A percentile compares a stretch with the other conserved stretches of the same genome.
Evolutionary conservation across 2,329 filamentous ascomycete genomes (phyloP).

Genomic region (Cladosporium austrohemisphaericum): DNA sequence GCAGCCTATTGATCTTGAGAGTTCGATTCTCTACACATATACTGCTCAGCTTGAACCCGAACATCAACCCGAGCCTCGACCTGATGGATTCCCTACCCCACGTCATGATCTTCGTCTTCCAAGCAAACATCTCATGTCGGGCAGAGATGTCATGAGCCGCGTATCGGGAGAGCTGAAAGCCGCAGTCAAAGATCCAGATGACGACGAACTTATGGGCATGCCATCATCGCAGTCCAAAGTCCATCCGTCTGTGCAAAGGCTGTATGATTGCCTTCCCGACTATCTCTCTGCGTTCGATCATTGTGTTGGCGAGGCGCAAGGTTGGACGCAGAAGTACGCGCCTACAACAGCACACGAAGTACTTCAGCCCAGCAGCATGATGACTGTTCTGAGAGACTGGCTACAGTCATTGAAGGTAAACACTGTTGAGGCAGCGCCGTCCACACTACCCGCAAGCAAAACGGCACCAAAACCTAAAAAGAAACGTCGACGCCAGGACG

Average conservation of each 20-base stretch:
- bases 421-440: constrained; percentile 55
- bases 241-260: constrained; percentile 58
- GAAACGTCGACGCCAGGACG: constrained; percentile 56
- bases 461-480: constrained; percentile 46
- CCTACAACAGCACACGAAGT: constrained; percentile 67
- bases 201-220: constrained; percentile 17
- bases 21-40: constrained; percentile 25
- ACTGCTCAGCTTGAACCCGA: constrained; percentile 22
- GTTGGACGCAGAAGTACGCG: constrained; percentile 84
- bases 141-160: constrained; percentile 38
- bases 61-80: constrained; percentile 19
- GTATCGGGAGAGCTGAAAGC: constrained; percentile 28
- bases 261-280: constrained; percentile 59
- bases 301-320: constrained; percentile 65
- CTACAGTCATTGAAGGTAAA: constrained; percentile 70
- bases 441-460: constrained; percentile 36
- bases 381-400: constrained; percentile 73
- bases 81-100: constrained; percentile 35
- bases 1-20: constrained; percentile 23
- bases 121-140: constrained; percentile 30
- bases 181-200: constrained; percentile 2
- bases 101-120: constrained; percentile 27
- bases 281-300: constrained; percentile 75
- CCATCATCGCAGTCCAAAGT: constrained; percentile 17
- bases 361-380: constrained; percentile 70